Conservation (phyloP, 2,329 filamentous ascomycete genomes). For the Alternaria sp. region DNA sequence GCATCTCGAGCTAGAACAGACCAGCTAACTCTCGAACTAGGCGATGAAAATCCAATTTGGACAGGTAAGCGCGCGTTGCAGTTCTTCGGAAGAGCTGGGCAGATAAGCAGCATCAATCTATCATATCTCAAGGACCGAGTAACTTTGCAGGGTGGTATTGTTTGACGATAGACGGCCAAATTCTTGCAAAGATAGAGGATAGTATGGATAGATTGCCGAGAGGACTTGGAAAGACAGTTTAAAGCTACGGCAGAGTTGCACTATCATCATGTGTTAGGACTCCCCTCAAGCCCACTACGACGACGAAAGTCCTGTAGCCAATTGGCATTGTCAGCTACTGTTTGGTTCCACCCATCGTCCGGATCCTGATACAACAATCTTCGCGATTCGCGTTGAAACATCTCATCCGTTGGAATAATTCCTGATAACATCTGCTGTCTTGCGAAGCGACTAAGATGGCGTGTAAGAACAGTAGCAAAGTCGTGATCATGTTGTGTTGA, state of each 20-base stretch:
- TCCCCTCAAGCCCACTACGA: conserved; percentile 6
- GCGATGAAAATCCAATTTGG: not conserved
- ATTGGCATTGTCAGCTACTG: conserved; percentile 28
- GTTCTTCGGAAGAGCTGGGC: not conserved
- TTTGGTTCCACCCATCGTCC: conserved; percentile 57
- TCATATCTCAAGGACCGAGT: not conserved
- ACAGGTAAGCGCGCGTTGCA: not conserved
- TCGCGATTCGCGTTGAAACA: conserved; percentile 58
- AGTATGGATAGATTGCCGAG: no score
- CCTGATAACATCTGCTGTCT: conserved; percentile 49
- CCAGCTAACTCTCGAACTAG: not conserved
- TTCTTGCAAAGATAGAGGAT: not conserved
- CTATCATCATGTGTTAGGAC: conserved; percentile 9
- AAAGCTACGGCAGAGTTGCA: not conserved
- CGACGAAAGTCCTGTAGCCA: conserved; percentile 16
- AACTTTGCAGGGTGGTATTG: not conserved
- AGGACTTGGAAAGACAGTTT: not conserved
- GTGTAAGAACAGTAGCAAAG: conserved; percentile 56
- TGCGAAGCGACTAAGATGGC: conserved; percentile 54
- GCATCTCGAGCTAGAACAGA: not conserved
- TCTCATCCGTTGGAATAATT: conserved; percentile 57
- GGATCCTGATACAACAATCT: conserved; percentile 55
- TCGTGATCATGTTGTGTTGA: conserved; percentile 30
- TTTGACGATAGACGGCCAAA: not conserved
- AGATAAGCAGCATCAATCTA: not conserved